Evolutionary conservation across 805 yeast genomes (phyloP), one percentile per base, ranked within the genome.

Genomic region (Kodamaea kakaduensis): DNA sequence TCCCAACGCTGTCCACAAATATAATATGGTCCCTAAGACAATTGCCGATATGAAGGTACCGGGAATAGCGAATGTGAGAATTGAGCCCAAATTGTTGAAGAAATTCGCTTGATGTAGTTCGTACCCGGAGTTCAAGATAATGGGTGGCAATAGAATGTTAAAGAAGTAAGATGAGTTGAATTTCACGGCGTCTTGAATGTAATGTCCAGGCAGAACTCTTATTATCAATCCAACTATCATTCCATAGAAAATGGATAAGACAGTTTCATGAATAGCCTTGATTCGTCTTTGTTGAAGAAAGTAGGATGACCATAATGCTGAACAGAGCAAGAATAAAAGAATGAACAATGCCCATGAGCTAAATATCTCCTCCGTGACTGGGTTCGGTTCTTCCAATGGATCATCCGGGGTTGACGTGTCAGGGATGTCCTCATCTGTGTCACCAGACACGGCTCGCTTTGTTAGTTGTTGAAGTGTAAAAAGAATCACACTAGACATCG

Each of bases 261-360:
- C 97, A 0, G 98, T 93, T 63, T 93, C 99, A 60, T 93, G 99
- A n/a, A 93, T 77, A 3, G 96, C 95, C 59, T 86, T 89, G 50
- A 93, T 90, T 45, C 93, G 74, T 48, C 86, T 75, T 51, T 87
- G 96, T 52, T 90, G 96, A 32, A 93, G 68, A 55, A 84, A 90
- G 61, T 90, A 93, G 19, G 95, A 82, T 3, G 96, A 86, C 97
- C 97, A 93, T 34, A 93, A 66, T 0, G 98, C 96, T 6, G 89
- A 75, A 40, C 90, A 83, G 30, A 93, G 66, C 29, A 93, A 67
- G 38, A 84, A 77, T 32, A 93, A 58, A 44, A 93, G 69, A 40
- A 93, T 94, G 59, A 88, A 89, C 19, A 93, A 64, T 0, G 98
- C 97, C 99, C 98, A 93, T 0, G 97, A 87, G 4, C 95, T 84